Evolutionary conservation across 2,329 filamentous ascomycete genomes (phyloP), one percentile per base, ranked within the genome.

Genomic region (Juglanconis oblonga): DNA sequence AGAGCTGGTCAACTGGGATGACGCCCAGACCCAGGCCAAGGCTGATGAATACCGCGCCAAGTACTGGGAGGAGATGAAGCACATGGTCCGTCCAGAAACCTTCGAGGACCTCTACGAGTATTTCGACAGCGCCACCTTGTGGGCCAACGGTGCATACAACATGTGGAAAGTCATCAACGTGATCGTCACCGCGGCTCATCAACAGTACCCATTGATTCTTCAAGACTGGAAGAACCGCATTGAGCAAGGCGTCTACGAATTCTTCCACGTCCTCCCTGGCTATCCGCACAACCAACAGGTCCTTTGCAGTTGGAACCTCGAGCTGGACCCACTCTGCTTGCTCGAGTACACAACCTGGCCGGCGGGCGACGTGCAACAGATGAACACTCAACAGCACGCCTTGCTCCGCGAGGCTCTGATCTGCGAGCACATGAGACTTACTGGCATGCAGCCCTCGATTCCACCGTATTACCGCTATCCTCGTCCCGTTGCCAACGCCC

Each of bases 101-200:
- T 79, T 74, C 68, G 72, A 73, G 40, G 75, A 79, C 32, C 67
- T 83, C 29, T 81, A 77, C 70, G 65, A 68, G 2, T 82, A 78
- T 64, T 84, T 79, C 52, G 81, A 83, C 63, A 72, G 74, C 1
- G 60, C 68, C 9, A 81, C 83, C 53, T 69, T 84, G 33, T 83
- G 79, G 67, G 52, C 72, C 40, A 70, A 75, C 11, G 81, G 81
- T 7, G 77, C 76, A 0, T 69, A 76, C 62, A 84, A 84, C 62
- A 69, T 83, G 11, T 80, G 76, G 75, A 77, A 77, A 32, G 71
- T 82, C 38, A 64, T 81, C 49, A 72, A 75, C 35, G 72, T 73
- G 8, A 66, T 82, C 1, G 68, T 66, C 45, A 70, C 72, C 14
- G 77, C 81, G 65, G 81, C 80, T 33, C 59, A 67, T 40, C 66